Evolutionary conservation across 768 basidiomycete genomes (phyloP).

Genomic region (Thelephora aurantiotincta): DNA sequence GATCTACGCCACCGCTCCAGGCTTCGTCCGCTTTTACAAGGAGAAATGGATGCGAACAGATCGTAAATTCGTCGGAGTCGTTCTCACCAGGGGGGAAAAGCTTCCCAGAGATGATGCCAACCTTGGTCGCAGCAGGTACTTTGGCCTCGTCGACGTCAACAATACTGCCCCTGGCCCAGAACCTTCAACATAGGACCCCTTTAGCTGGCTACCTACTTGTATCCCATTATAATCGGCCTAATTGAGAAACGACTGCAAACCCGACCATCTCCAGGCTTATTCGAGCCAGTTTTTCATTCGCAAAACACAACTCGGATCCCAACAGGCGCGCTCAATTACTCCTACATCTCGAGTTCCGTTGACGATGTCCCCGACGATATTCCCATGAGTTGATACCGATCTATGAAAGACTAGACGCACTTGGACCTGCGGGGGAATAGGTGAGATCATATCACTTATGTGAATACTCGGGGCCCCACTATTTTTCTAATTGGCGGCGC

Average conservation of each 20-base stretch:
- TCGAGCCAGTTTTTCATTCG: no score
- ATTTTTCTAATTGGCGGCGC: no score
- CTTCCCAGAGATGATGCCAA: constrained; percentile 70
- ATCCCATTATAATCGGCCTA: not conserved
- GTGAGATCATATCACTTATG: no score
- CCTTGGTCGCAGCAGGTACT: constrained; percentile 74
- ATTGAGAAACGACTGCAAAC: constrained; percentile 1
- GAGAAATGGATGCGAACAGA: constrained; percentile 59
- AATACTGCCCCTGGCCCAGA: constrained; percentile 4
- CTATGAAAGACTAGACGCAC: no score
- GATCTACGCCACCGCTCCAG: constrained; percentile 78
- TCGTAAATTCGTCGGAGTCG: constrained; percentile 75
- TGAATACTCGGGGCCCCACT: no score
- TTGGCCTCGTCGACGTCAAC: constrained; percentile 61
- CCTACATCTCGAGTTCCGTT: no score
- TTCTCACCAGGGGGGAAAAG: constrained; percentile 66
- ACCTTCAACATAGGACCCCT: constrained; percentile 3
- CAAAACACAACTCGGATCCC: no score
- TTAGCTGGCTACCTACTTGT: not conserved
- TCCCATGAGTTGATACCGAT: no score
- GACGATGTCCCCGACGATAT: no score
- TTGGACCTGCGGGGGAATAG: no score
- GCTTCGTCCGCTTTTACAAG: constrained; percentile 91
- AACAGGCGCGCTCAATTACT: no score
- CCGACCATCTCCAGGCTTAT: not conserved